Evolutionary conservation across 2,329 filamentous ascomycete species (phyloP).

Genomic region (Diaporthe longicolla): DNA sequence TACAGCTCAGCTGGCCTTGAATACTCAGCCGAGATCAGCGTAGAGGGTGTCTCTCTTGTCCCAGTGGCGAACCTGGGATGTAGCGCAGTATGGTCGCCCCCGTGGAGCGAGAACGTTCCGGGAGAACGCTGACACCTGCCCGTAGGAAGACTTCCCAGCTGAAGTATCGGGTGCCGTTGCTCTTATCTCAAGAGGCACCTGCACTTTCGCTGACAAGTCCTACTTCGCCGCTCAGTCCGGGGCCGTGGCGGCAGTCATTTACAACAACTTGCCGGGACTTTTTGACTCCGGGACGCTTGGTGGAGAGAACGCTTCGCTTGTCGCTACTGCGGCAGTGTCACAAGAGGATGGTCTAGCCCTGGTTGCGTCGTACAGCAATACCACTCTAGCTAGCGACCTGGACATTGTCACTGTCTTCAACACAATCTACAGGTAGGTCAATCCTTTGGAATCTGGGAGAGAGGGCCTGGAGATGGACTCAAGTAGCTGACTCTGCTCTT

Average conservation of each 20-base stretch:
- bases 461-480: neutral
- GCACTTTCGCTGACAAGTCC: constrained; percentile 71
- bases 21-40: constrained; percentile 66
- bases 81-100: constrained; percentile 62
- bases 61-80: constrained; percentile 68
- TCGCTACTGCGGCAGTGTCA: constrained; percentile 25
- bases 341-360: constrained; percentile 18
- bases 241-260: constrained; percentile 70
- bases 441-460: too few relatives aligned
- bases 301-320: constrained; percentile 15
- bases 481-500: neutral
- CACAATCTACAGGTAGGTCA: constrained; percentile 18
- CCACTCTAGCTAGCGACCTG: constrained; percentile 15
- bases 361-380: constrained; percentile 27
- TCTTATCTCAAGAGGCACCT: constrained; percentile 71
- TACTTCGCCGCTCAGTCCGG: constrained; percentile 68
- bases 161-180: constrained; percentile 69
- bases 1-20: constrained; percentile 53
- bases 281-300: constrained; percentile 44
- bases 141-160: constrained; percentile 47
- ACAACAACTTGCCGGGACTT: constrained; percentile 71
- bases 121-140: neutral
- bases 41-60: constrained; percentile 57
- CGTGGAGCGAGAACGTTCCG: neutral
- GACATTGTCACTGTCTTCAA: constrained; percentile 14